A percentile compares a stretch with the other conserved stretches of the same genome.
Conservation (phyloP, 2,329 filamentous ascomycete species). For the Zymoseptoria ardabiliae region DNA sequence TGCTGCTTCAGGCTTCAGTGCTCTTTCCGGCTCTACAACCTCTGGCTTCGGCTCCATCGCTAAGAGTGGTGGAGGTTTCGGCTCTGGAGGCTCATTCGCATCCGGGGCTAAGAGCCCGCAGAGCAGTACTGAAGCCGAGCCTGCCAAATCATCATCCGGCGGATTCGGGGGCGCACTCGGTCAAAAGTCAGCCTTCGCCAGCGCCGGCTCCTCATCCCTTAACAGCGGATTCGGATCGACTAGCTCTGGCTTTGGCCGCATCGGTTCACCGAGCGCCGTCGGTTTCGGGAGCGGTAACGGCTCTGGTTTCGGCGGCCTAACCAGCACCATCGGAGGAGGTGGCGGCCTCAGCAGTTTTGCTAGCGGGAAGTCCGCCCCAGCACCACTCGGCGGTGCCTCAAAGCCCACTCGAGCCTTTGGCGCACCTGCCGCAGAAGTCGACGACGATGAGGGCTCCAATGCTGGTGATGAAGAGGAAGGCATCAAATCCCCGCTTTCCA, state of each 20-base stretch:
- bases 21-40: constrained; percentile 33
- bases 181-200: constrained; percentile 26
- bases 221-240: constrained; percentile 28
- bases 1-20: constrained; percentile 40
- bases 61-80: constrained; percentile 25
- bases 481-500: constrained; percentile 35
- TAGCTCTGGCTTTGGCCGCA: constrained; percentile 27
- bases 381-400: constrained; percentile 43
- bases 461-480: constrained; percentile 38
- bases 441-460: constrained; percentile 45
- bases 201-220: constrained; percentile 12
- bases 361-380: constrained; percentile 31
- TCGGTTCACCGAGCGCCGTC: constrained; percentile 14
- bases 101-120: constrained; percentile 31
- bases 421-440: constrained; percentile 53
- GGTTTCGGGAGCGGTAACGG: constrained; percentile 19
- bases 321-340: constrained; percentile 17
- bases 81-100: constrained; percentile 24
- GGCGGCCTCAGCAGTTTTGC: constrained; percentile 61
- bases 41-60: constrained; percentile 33
- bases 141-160: constrained; percentile 11
- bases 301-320: constrained; percentile 34
- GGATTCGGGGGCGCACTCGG: constrained; percentile 35
- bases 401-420: constrained; percentile 66
- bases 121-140: constrained; percentile 21